Evolutionary conservation across 345 rosid genomes (phyloP), one percentile per base, ranked within the genome.

Genomic region (Heritiera littoralis): DNA sequence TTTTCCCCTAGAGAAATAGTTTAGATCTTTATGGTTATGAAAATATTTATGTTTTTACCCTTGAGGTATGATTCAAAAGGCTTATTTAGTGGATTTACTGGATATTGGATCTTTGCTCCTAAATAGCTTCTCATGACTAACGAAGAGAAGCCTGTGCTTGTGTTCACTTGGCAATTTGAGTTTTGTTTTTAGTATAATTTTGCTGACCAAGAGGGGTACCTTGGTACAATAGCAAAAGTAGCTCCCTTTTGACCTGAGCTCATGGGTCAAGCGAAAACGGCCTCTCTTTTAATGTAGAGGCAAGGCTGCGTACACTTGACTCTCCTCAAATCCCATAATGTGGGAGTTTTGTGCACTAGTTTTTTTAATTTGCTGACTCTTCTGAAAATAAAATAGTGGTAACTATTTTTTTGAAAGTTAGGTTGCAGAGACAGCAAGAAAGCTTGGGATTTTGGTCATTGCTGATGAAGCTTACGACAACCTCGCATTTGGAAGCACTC

Each of bases 381-480:
- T 40, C 0, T 18, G 0, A 8, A 63, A 38, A 30, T 1, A 30
- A 63, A 9, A 35, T 30, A 30, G 5, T 56, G 40, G 0, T 64
- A 32, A 20, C 30, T 63, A 6, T 43, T 10, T 32, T 41, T 28
- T 76, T 7, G 35, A 14, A 65, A 35, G 5, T 64, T 17, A 88
- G 91, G 84, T 90, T 64, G 92, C 97, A 1, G 95, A 90, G 79
- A 87, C 86, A 6, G 94, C 92, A 35, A 75, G 66, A 54, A 88
- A 89, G 79, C 90, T 90, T 15, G 87, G 92, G 55, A 90, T 90
- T 79, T 23, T 91, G 84, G 90, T 93, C 60, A 83, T 90, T 55
- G 67, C 90, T 13, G 97, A 90, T 78, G 97, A 93, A 76, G 94
- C 87, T 20, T 91, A 91, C 77, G 83, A 68, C 30, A 87, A 89